These are phyloP conservation scores for Magnolia kwangsiensis DNA, from an alignment of 164 flowering plant species.

Conservation along the genomic window DNA sequence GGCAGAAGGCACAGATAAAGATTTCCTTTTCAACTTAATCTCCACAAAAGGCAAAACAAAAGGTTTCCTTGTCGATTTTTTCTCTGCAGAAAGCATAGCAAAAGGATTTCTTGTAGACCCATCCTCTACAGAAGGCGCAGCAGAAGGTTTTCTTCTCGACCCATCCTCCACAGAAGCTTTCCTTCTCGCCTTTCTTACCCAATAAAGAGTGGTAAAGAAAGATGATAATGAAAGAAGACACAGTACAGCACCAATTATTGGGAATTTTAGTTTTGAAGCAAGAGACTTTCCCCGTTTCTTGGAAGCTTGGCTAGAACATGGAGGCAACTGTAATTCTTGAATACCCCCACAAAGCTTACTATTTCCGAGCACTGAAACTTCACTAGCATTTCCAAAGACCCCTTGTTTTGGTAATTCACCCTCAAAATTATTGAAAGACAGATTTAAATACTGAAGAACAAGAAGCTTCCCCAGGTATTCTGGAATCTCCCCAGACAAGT, in stretches of 20 bases:
- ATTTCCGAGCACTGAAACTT: not conserved
- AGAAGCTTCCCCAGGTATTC: not conserved
- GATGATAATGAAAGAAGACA: not conserved
- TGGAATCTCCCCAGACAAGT: not conserved
- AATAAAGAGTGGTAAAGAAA: not conserved
- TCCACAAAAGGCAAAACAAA: too few species aligned
- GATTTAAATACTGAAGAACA: not conserved
- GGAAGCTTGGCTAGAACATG: not conserved
- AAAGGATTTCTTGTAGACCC: too few species aligned
- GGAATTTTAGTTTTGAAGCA: not conserved
- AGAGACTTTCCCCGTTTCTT: too few species aligned
- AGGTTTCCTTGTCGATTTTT: too few species aligned
- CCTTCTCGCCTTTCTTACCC: not conserved
- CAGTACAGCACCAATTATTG: not conserved
- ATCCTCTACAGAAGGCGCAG: too few species aligned
- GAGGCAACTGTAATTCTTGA: not conserved
- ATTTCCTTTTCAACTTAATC: too few species aligned
- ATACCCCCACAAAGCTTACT: not conserved
- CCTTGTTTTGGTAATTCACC: not conserved
- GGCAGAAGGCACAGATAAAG: not conserved
- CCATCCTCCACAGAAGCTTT: too few species aligned
- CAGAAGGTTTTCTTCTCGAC: too few species aligned
- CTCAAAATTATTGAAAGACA: not conserved
- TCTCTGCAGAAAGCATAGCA: too few species aligned
- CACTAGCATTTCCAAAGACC: not conserved